Conservation (phyloP, 2,329 filamentous ascomycete genomes). For the Clarireedia paspali region DNA sequence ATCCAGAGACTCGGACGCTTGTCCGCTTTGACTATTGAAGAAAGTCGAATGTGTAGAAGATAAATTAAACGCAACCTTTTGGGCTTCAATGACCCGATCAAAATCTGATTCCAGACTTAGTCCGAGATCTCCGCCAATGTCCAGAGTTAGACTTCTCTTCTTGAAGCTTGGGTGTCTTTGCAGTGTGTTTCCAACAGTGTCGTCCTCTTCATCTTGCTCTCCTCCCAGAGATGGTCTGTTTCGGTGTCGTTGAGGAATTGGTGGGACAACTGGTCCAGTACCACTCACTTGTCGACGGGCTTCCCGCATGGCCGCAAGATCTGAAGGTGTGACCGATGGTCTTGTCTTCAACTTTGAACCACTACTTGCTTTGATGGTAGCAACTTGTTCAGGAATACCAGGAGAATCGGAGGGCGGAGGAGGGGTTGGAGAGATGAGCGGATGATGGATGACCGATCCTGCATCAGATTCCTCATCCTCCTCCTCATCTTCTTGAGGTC, state of each 20-base stretch:
- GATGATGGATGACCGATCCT: constrained; percentile 80
- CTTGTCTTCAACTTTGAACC: constrained; percentile 84
- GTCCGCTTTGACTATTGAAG: constrained; percentile 30
- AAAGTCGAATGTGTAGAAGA: constrained; percentile 21
- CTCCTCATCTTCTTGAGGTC: constrained; percentile 43
- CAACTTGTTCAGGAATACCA: constrained; percentile 69
- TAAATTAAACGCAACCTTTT: constrained; percentile 71
- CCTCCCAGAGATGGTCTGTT: constrained; percentile 45
- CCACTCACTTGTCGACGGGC: constrained; percentile 78
- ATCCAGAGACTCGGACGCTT: constrained; percentile 34
- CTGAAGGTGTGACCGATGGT: constrained; percentile 78
- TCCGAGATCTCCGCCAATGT: constrained; percentile 66
- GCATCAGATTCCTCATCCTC: constrained; percentile 53
- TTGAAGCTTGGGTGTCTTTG: constrained; percentile 64
- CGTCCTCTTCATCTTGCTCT: constrained; percentile 27
- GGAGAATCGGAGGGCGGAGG: constrained; percentile 38
- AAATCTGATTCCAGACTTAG: constrained; percentile 89
- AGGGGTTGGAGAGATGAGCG: constrained; percentile 7
- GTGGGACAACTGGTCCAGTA: constrained; percentile 53
- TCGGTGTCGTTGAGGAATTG: constrained; percentile 53
- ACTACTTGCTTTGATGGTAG: constrained; percentile 77
- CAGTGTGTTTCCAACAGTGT: constrained; percentile 28
- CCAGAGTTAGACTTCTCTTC: constrained; percentile 73
- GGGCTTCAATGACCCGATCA: constrained; percentile 86
- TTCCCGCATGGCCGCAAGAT: constrained; percentile 78